Percentiles rank a stretch among this genome's conserved stretches.
Conservation (phyloP, 148 eudicot genomes). For the Euryodendron excelsum region DNA sequence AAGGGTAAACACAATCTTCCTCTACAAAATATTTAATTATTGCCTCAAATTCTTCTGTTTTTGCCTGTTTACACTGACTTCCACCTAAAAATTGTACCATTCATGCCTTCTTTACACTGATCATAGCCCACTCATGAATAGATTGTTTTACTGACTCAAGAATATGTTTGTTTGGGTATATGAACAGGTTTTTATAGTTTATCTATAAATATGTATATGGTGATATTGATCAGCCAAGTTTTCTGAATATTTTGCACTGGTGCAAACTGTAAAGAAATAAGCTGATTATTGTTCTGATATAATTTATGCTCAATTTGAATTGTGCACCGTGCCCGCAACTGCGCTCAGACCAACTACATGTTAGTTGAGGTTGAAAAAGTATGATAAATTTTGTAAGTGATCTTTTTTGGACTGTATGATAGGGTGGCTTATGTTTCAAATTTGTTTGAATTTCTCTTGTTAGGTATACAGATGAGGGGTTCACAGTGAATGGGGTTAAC, state of each 20-base stretch:
- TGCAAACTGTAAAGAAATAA: background rate
- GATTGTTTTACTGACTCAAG: background rate
- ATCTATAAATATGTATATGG: background rate
- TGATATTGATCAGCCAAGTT: background rate
- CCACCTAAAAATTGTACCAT: background rate
- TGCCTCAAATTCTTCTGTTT: background rate
- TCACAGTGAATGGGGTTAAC: constrained; percentile 67
- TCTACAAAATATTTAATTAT: background rate
- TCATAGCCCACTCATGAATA: background rate
- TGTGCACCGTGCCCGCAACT: background rate
- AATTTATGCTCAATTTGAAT: background rate
- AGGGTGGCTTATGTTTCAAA: background rate
- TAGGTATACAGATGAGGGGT: constrained; percentile 78
- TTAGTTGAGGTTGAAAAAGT: background rate
- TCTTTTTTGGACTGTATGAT: background rate
- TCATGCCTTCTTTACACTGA: background rate
- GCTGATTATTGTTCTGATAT: background rate
- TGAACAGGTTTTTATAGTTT: background rate
- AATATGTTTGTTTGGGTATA: background rate
- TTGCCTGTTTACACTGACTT: background rate
- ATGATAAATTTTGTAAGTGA: background rate
- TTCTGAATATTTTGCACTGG: background rate
- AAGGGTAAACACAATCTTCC: constrained; percentile 39
- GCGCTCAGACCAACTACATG: background rate
- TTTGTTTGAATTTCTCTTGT: background rate